Evolutionary conservation across 1,284 basidiomycete genomes (phyloP).

Genomic region (Coriolopsis trogii): DNA sequence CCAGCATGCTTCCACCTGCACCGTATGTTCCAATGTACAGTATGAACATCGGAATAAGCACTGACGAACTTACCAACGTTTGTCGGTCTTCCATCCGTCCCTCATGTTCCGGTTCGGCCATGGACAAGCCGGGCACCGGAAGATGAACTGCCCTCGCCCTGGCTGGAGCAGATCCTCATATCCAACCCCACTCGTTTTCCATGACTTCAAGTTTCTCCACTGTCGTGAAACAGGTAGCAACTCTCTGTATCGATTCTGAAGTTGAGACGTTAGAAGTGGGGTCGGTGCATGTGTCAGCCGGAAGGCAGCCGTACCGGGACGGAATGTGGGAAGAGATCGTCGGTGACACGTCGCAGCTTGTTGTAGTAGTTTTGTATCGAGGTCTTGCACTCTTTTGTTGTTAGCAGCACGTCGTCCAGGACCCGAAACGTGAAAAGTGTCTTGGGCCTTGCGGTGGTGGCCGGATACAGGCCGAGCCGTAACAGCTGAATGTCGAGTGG

Average conservation of each 20-base stretch:
- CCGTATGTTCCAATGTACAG: not conserved
- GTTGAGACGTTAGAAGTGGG: not conserved
- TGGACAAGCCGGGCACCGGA: not conserved
- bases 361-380: not conserved
- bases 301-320: not conserved
- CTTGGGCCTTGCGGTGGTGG: not conserved
- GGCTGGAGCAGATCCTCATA: not conserved
- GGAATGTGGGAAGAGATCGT: not conserved
- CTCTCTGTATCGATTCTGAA: not conserved
- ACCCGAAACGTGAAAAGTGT: not conserved
- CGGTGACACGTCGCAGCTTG: not conserved
- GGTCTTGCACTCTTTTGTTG: constrained; percentile 2
- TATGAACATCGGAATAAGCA: not conserved
- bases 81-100: not conserved
- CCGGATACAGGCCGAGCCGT: not conserved
- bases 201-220: not conserved
- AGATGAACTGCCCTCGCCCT: not conserved
- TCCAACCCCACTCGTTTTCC: not conserved
- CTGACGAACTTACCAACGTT: not conserved
- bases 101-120: not conserved
- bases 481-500: not conserved
- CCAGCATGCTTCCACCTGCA: not conserved
- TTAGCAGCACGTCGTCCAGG: not conserved
- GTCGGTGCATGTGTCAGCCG: too few relatives aligned
- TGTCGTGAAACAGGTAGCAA: not conserved